These are phyloP conservation scores for Penicillium flavigenum DNA, from an alignment of 495 filamentous ascomycete species.

Conservation along the genomic window DNA sequence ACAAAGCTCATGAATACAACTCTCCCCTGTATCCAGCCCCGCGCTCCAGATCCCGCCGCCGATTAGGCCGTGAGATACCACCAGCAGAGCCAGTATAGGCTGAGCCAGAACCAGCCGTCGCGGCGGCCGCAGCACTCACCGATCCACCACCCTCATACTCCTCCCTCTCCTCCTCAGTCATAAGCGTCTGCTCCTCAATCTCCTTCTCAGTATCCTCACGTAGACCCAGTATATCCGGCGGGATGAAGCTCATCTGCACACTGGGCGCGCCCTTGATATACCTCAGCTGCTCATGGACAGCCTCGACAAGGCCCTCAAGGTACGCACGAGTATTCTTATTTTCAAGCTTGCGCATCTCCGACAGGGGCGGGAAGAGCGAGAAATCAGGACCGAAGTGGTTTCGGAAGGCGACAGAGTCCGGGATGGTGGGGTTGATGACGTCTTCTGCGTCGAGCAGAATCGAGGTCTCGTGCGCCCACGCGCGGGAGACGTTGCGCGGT, in stretches of 20 bases:
- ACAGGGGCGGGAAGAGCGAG: conserved; percentile 73
- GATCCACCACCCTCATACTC: conserved; percentile 40
- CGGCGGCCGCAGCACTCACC: conserved; percentile 11
- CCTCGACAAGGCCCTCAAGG: conserved; percentile 67
- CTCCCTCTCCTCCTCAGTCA: conserved; percentile 54
- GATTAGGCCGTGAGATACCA: conserved; percentile 27
- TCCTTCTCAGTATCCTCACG: conserved; percentile 78
- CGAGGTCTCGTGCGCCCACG: conserved; percentile 94
- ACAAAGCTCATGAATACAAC: conserved; percentile 36
- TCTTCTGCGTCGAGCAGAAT: conserved; percentile 77
- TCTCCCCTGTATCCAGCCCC: conserved; percentile 44
- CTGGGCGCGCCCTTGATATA: conserved; percentile 84
- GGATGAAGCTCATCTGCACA: conserved; percentile 79
- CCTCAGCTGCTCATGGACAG: conserved; percentile 79
- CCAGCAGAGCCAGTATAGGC: conserved; percentile 25
- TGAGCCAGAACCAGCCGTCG: conserved; percentile 1
- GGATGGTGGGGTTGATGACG: conserved; percentile 69
- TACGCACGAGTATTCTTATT: conserved; percentile 80
- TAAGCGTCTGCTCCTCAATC: conserved; percentile 67
- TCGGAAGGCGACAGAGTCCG: conserved; percentile 69
- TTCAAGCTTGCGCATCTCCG: conserved; percentile 63
- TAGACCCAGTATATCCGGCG: conserved; percentile 69
- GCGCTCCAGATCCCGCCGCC: conserved; percentile 43
- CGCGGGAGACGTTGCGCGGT: conserved; percentile 92
- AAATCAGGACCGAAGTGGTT: conserved; percentile 78